Evolutionary conservation across 208 protist species (phyloP), one percentile per base, ranked within the genome.

Genomic region (Wallacemonas sp.): DNA sequence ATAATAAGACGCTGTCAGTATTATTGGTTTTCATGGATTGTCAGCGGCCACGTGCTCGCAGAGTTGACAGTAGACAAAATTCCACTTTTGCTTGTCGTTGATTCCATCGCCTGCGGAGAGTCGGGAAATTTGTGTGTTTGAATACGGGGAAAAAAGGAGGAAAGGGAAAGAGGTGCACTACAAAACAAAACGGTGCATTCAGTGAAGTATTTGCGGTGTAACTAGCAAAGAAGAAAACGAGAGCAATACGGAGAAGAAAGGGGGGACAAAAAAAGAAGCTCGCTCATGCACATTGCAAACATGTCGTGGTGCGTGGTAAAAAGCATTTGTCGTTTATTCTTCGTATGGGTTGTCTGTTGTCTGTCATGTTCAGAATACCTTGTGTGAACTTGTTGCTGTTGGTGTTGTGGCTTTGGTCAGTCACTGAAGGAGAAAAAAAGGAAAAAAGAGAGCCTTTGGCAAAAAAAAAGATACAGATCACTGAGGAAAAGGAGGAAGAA

Each of bases 221-320:
- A 17, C 14, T 14, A 14, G 36, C 14, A 41, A 41, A 14, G 9
- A 41, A 14, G 6, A 14, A 41, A 48, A 44, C 44, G 34, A 57
- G 16, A 54, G 2, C 56, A 0, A 21, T 64, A 56, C 9, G 11
- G 2, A 11, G 34, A 65, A 49, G 47, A 29, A 65, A 26, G 36
- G 26, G 58, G 27, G 44, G 54, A 67, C 43, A 32, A 62, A 32
- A 49, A 54, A 49, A 14, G 55, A 1, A 52, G 43, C 12, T 38
- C 19, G 8, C 36, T 41, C 36, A 14, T 14, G 14, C 36, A 41
- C 36, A 41, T 41, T 41, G 36, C 36, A 41, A 41, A 14, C 36
- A 41, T 41, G 36, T 41, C 36, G 36, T 41, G 36, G 36, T 41
- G 36, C 14, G 6, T 41, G 12, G 23, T 14, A 65, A 54, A 54